These are phyloP conservation scores for Podaxis sp. DNA, from an alignment of 768 basidiomycete genomes.

Conservation along the genomic window DNA sequence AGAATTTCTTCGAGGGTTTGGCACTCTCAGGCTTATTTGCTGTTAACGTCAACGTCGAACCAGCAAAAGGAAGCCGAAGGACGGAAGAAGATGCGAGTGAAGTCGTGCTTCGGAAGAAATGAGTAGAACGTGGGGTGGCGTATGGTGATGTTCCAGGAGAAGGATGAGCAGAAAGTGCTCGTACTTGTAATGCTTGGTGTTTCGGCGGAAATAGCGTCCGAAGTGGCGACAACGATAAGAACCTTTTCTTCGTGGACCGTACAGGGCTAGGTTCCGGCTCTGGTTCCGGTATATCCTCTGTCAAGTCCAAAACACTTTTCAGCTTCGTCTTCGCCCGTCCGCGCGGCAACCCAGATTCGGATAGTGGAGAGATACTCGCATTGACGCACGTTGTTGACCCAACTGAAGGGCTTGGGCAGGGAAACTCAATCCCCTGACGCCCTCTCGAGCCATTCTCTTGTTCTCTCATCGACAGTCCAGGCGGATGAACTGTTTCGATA, in stretches of 20 bases:
- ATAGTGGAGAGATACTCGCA: constrained; percentile 1
- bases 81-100: constrained; percentile 44
- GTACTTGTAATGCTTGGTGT: constrained; percentile 28
- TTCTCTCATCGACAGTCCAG: constrained; percentile 39
- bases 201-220: constrained; percentile 46
- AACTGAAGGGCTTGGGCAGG: constrained; percentile 22
- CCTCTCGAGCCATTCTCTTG: constrained; percentile 30
- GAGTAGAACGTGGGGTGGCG: constrained; percentile 30
- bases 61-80: constrained; percentile 25
- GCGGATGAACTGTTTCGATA: constrained; percentile 41
- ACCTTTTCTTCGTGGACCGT: constrained; percentile 34
- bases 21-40: constrained; percentile 32
- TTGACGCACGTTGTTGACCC: constrained; percentile 3
- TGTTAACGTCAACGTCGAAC: constrained; percentile 21
- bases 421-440: constrained; percentile 34
- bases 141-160: constrained; percentile 40
- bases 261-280: constrained; percentile 8
- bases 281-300: constrained; percentile 1
- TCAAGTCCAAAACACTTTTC: constrained; percentile 2
- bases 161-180: constrained; percentile 42
- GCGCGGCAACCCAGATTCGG: constrained; percentile 1
- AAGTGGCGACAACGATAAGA: constrained; percentile 45
- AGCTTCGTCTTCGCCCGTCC: constrained; percentile 3
- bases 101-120: constrained; percentile 45
- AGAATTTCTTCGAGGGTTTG: constrained; percentile 32